Base-by-base conservation (phyloP, 1,284 basidiomycete genomes). In the Tilletia setariae region DNA sequence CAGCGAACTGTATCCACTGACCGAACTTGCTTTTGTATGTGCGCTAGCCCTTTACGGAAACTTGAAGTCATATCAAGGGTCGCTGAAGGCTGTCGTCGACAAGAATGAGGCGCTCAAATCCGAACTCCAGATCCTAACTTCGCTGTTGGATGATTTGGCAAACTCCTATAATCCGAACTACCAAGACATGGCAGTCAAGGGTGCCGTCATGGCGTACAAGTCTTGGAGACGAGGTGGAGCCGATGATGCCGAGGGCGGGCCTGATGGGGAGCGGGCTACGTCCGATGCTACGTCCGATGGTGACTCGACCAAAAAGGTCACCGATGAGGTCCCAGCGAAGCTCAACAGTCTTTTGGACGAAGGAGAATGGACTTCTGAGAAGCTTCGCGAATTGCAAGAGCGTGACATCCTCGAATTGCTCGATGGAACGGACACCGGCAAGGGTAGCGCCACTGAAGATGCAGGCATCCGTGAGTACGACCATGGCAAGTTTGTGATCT, bases 131-230 rank as follows among this genome's bases (percentile, higher is more conserved):
- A 86, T 88, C 30, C 87, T 98, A 1, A 90, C 90, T n/a, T 87
- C 89, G n/a, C 90, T 98, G 65, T 87, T 98, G 16, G 87, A 90
- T 68, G 86, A 90, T 44, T 87, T 98, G 2, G 88, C 91, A 46
- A 80, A 77, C 9, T 90, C 90, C 0, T 98, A 97, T 85, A 98
- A 98, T 83, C 95, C 95, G 25, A 98, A 98, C 84, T 97, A 97
- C 83, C 92, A 95, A 83, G 95, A 98, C 81, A 98, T 98, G 95
- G 94, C 93, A 9, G 95, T 98, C 69, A 89, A 97, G 51, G 94
- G 94, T 74, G 94, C 95, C 19, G 94, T 97, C 7, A 89, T 93
- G 59, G 94, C 93, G 13, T 98, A 92, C 89, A 91, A 93, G 79
- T 88, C 90, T 68, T 88, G 89, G 89, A 69, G 76, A 66, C 70